phyloP scores from a whole-genome alignment of 768 basidiomycete species.

The Trametes gibbosa region DNA sequence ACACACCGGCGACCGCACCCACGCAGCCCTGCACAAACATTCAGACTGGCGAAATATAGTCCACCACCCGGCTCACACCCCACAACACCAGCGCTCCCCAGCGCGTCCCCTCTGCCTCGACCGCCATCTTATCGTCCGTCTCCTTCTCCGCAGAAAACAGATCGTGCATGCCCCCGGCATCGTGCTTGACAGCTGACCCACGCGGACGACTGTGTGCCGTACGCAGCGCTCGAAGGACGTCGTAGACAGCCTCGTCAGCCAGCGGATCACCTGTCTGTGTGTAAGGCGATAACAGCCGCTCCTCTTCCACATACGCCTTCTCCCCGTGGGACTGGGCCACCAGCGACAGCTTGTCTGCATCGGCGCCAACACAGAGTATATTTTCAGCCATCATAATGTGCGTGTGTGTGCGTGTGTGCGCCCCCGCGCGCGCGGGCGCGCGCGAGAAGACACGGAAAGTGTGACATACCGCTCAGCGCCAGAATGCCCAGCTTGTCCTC shows the following conservation, averaged over 20 bases:
- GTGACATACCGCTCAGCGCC: conserved; percentile 38
- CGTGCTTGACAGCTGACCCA: conserved; percentile 19
- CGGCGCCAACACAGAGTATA: background rate
- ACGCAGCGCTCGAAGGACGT: conserved; percentile 32
- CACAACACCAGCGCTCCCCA: conserved; percentile 23
- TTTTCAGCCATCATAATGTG: background rate
- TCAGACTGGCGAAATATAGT: conserved; percentile 19
- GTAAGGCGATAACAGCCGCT: conserved; percentile 36
- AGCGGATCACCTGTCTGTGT: conserved; percentile 32
- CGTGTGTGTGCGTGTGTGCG: no score
- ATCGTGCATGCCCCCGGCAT: conserved; percentile 11
- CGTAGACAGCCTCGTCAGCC: conserved; percentile 39
- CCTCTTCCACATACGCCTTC: conserved; percentile 17
- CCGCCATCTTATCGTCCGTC: conserved; percentile 18
- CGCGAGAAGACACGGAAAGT: background rate
- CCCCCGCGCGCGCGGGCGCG: no score
- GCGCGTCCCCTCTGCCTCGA: conserved; percentile 11
- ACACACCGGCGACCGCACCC: background rate
- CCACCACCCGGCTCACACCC: conserved; percentile 24
- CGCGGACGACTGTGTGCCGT: conserved; percentile 31
- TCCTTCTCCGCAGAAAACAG: conserved; percentile 21
- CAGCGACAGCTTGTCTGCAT: conserved; percentile 18
- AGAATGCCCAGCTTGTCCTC: conserved; percentile 54
- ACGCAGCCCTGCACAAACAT: background rate
- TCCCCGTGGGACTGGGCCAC: conserved; percentile 2